Percentiles rank a stretch among this genome's conserved stretches.
Evolutionary conservation across 805 yeast species (phyloP).

Genomic region (Wickerhamomyces sydowiorum): DNA sequence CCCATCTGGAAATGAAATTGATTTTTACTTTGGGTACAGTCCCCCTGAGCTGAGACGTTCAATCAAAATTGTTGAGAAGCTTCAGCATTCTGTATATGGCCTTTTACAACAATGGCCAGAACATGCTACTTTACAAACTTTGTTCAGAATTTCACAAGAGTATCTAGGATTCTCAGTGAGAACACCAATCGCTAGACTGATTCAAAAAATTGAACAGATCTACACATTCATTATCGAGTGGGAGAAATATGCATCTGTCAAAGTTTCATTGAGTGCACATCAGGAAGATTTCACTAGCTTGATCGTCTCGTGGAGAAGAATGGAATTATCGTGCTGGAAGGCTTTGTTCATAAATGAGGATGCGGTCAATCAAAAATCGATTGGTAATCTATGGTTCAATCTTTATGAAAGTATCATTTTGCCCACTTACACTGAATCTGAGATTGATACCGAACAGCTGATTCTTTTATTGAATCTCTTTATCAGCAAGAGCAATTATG

Average conservation of each 20-base stretch:
- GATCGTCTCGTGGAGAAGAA: constrained; percentile 85
- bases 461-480: constrained; percentile 66
- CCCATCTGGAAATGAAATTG: constrained; percentile 29
- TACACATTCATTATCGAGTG: constrained; percentile 82
- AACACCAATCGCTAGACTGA: constrained; percentile 70
- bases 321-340: constrained; percentile 86
- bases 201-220: constrained; percentile 82
- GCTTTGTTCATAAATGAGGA: constrained; percentile 66
- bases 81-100: constrained; percentile 38
- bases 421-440: constrained; percentile 34
- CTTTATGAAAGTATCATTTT: constrained; percentile 75
- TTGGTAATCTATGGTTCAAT: constrained; percentile 90
- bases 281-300: constrained; percentile 56
- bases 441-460: constrained; percentile 29
- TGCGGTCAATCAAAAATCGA: constrained; percentile 33
- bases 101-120: constrained; percentile 83
- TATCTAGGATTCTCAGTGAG: constrained; percentile 53
- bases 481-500: constrained; percentile 68
- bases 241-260: constrained; percentile 85
- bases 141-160: constrained; percentile 60
- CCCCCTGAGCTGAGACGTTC: constrained; percentile 59
- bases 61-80: constrained; percentile 37
- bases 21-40: constrained; percentile 63
- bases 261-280: constrained; percentile 55
- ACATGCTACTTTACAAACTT: constrained; percentile 77